Percentiles rank a stretch among this genome's conserved stretches.
These are phyloP conservation scores for Boletus vermiculosoides DNA, from an alignment of 768 basidiomycete genomes.

Conservation along the genomic window DNA sequence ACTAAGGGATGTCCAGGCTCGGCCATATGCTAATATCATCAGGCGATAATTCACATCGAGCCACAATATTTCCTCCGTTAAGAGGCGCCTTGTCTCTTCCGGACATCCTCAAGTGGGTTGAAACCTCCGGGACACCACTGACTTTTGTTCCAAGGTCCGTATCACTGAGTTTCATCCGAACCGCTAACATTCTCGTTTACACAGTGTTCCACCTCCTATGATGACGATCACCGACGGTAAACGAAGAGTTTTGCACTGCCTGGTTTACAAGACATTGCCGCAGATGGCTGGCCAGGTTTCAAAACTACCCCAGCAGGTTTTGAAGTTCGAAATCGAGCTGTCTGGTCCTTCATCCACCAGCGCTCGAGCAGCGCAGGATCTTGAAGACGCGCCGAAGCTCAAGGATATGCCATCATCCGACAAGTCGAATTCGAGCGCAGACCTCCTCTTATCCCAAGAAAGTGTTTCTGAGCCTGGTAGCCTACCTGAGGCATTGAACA, in stretches of 20 bases:
- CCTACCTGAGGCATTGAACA: background rate
- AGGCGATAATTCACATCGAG: conserved; percentile 31
- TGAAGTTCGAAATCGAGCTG: conserved; percentile 44
- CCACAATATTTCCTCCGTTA: conserved; percentile 49
- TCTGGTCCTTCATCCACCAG: background rate
- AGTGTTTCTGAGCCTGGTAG: background rate
- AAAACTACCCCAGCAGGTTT: conserved; percentile 18
- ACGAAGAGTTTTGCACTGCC: conserved; percentile 43
- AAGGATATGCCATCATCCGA: background rate
- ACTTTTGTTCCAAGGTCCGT: conserved; percentile 55
- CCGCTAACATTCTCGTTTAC: conserved; percentile 1
- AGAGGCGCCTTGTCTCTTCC: conserved; percentile 39
- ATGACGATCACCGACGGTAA: conserved; percentile 30
- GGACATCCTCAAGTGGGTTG: conserved; percentile 47
- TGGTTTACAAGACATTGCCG: conserved; percentile 45
- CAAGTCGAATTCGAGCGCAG: background rate
- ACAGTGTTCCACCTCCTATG: conserved; percentile 41
- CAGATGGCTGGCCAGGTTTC: conserved; percentile 5
- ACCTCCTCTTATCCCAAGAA: background rate
- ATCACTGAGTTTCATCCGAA: background rate
- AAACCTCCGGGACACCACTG: conserved; percentile 30
- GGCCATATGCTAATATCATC: conserved; percentile 60
- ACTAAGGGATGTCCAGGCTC: conserved; percentile 38
- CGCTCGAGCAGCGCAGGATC: background rate
- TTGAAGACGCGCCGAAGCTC: background rate